Percentiles rank a stretch among this genome's conserved stretches.
These are phyloP conservation scores for Codiaeum variegatum DNA, from an alignment of 441 rosid species.

Conservation along the genomic window DNA sequence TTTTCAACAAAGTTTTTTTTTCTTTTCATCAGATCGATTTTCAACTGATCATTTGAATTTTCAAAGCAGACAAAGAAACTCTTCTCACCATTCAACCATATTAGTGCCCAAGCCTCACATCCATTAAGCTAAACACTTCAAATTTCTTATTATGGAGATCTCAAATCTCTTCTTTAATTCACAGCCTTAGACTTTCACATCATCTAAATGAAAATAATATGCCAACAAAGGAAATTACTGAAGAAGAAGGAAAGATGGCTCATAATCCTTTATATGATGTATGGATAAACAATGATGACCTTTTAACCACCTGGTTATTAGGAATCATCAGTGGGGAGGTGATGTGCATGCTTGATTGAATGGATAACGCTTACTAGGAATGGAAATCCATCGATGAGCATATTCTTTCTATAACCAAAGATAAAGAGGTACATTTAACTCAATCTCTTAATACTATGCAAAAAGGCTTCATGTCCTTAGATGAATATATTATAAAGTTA, in stretches of 20 bases:
- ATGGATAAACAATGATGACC: background rate
- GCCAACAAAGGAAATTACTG: background rate
- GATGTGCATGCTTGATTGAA: background rate
- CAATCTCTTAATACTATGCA: background rate
- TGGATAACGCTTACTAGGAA: background rate
- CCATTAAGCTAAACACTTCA: background rate
- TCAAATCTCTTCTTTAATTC: background rate
- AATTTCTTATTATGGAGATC: background rate
- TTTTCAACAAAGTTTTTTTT: too few relatives aligned
- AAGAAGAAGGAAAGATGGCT: background rate
- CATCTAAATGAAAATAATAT: background rate
- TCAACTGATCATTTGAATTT: too few relatives aligned
- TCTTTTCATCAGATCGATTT: too few relatives aligned
- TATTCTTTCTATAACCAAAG: background rate
- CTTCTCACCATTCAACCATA: background rate
- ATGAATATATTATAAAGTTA: slow-evolving; percentile 1
- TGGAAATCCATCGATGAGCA: background rate
- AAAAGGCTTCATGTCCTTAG: background rate
- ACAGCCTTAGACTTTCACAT: background rate
- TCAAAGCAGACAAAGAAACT: background rate
- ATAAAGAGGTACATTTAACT: slow-evolving; percentile 10
- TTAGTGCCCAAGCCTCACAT: background rate
- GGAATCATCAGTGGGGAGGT: background rate
- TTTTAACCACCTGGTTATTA: background rate
- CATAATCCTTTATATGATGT: background rate